A percentile compares a stretch with the other conserved stretches of the same genome.
These are phyloP conservation scores for Leersia perrieri DNA, from an alignment of 176 grass and related monocot species.

Conservation along the genomic window DNA sequence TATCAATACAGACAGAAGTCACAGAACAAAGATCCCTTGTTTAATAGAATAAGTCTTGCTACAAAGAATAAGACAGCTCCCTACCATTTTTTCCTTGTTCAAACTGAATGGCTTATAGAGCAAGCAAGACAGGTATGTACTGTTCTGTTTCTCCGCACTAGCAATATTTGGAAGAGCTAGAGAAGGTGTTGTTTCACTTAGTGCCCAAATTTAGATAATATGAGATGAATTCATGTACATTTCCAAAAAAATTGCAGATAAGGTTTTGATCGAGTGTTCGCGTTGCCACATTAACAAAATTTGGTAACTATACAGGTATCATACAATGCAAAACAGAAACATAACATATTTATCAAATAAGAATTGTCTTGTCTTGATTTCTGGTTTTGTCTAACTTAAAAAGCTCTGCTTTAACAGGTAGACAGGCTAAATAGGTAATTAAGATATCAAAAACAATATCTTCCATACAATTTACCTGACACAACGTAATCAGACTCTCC, in stretches of 20 bases:
- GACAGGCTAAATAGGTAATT: not conserved
- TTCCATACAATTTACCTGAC: conserved; percentile 47
- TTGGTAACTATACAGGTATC: not conserved
- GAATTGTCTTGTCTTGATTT: not conserved
- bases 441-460: not conserved
- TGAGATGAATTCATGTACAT: not conserved
- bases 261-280: not conserved
- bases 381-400: conserved; percentile 8
- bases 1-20: not conserved
- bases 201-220: not conserved
- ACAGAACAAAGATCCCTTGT: conserved; percentile 6
- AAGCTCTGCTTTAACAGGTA: not conserved
- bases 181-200: not conserved
- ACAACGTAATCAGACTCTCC: conserved; percentile 87
- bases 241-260: not conserved
- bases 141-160: not conserved
- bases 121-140: not conserved
- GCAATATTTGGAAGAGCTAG: not conserved
- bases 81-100: not conserved
- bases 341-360: not conserved
- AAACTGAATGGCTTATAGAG: not conserved
- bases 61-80: not conserved
- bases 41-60: not conserved
- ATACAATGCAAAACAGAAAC: not conserved
- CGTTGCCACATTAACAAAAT: too few relatives aligned